phyloP scores from a whole-genome alignment of 257 asterid genomes.

The Rauvolfia tetraphylla region DNA sequence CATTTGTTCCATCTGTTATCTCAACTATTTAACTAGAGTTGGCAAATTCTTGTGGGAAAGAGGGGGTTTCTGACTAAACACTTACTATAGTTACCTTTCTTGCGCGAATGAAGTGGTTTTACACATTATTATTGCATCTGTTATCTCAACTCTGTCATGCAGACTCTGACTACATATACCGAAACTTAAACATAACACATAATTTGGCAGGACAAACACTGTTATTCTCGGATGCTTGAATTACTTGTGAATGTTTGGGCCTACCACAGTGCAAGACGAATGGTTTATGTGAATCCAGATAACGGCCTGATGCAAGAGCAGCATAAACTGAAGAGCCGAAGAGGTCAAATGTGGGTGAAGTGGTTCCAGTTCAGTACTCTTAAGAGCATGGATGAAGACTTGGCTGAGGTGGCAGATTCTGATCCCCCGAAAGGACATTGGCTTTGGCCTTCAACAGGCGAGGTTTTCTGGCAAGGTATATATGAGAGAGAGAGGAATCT shows the following conservation, averaged over 20 bases:
- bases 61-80: no score
- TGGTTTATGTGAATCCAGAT: conserved; percentile 69
- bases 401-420: conserved; percentile 76
- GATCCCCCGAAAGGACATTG: conserved; percentile 57
- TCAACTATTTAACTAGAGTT: no score
- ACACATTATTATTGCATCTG: background rate
- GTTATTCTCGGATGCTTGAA: conserved; percentile 83
- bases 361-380: conserved; percentile 76
- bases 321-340: conserved; percentile 55
- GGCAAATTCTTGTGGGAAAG: no score
- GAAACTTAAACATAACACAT: no score
- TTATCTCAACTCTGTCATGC: background rate
- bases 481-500: conserved; percentile 58
- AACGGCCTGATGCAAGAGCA: conserved; percentile 79
- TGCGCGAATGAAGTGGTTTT: background rate
- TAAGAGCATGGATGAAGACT: conserved; percentile 84
- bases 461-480: conserved; percentile 77
- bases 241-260: conserved; percentile 91
- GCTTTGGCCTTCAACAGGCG: conserved; percentile 96
- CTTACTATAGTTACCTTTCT: background rate
- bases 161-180: background rate
- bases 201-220: conserved; percentile 74
- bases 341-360: conserved; percentile 87
- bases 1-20: no score
- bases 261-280: conserved; percentile 84